Percentiles rank a stretch among this genome's conserved stretches.
phyloP scores from a whole-genome alignment of 2,329 filamentous ascomycete genomes.

The Cordyceps cateniannulata region DNA sequence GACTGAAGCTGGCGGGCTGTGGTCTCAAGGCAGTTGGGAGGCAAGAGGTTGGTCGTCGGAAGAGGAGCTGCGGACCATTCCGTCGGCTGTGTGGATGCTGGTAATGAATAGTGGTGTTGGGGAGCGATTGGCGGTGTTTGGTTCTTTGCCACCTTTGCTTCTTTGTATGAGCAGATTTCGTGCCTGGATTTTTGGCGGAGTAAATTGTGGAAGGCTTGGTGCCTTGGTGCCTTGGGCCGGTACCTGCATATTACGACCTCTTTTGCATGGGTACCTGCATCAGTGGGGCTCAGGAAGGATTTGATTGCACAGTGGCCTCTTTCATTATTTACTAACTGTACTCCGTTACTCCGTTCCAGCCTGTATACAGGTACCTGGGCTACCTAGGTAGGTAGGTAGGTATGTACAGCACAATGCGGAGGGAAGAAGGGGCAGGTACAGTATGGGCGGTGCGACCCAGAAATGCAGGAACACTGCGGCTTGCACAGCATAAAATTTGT shows the following conservation, averaged over 20 bases:
- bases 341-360: too few relatives aligned
- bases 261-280: slow-evolving; percentile 8
- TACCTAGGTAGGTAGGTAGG: not conserved
- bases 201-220: not conserved
- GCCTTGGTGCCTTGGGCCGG: not conserved
- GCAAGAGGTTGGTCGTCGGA: not conserved
- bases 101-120: not conserved
- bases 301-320: not conserved
- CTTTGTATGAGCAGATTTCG: not conserved
- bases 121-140: not conserved
- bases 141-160: not conserved
- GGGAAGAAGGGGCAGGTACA: too few relatives aligned
- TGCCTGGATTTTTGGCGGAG: not conserved
- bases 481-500: not conserved
- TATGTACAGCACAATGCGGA: too few relatives aligned
- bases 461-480: not conserved
- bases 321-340: not conserved
- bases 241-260: slow-evolving; percentile 3
- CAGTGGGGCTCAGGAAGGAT: not conserved
- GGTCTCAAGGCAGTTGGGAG: not conserved
- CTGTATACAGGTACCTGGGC: not conserved
- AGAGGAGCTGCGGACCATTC: slow-evolving; percentile 8
- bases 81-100: not conserved
- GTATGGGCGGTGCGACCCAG: not conserved
- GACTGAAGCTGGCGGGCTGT: slow-evolving; percentile 5